Evolutionary conservation across 148 eudicot species (phyloP).

Genomic region (Mesembryanthemum crystallinum): DNA sequence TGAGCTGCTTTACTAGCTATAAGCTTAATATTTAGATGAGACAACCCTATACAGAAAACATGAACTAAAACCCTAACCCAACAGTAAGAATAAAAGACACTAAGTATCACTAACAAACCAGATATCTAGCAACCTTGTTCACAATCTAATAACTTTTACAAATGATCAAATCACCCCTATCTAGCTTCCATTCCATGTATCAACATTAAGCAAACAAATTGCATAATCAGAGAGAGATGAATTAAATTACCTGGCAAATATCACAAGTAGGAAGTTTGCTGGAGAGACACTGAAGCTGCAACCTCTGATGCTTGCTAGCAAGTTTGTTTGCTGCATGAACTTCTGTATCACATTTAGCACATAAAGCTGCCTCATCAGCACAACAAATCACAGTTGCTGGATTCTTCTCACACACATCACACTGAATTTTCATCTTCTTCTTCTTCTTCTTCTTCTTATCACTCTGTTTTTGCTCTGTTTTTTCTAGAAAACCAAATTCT

Average conservation of each 20-base stretch:
- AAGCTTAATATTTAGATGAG: background rate
- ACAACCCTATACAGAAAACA: background rate
- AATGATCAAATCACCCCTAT: background rate
- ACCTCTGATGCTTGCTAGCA: conserved; percentile 96
- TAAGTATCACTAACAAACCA: too few species aligned
- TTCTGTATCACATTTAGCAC: conserved; percentile 80
- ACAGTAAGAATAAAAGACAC: too few species aligned
- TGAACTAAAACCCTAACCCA: too few species aligned
- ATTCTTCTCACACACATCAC: conserved; percentile 57
- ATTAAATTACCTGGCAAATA: conserved; percentile 69
- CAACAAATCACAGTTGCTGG: conserved; percentile 90
- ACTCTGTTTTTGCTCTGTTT: background rate
- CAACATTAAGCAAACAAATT: background rate
- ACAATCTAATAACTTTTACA: background rate
- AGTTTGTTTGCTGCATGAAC: conserved; percentile 97
- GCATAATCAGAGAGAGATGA: background rate
- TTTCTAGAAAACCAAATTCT: background rate
- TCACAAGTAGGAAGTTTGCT: conserved; percentile 90
- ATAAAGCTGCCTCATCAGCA: conserved; percentile 95
- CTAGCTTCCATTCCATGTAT: background rate
- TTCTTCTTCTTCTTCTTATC: background rate
- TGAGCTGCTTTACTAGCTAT: too few species aligned
- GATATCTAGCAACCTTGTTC: background rate
- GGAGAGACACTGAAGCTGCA: conserved; percentile 65
- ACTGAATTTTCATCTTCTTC: conserved; percentile 44